Evolutionary conservation across 495 filamentous ascomycete genomes (phyloP).

Genomic region (Neurospora terricola): DNA sequence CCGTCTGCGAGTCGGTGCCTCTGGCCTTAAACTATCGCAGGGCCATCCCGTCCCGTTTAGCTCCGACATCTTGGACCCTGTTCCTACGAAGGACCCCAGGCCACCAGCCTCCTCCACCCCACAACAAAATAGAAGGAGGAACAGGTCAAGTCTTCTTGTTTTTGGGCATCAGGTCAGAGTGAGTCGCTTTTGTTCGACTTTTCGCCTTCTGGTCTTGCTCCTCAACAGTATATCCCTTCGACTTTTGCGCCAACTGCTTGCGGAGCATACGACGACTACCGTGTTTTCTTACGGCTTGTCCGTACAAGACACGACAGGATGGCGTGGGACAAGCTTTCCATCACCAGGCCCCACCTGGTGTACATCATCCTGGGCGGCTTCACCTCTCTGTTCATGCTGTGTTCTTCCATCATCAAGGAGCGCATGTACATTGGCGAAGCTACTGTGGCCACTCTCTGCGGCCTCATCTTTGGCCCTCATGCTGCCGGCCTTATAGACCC

Average conservation of each 20-base stretch:
- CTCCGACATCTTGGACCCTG: neutral
- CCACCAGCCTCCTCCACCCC: neutral
- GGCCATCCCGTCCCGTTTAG: neutral
- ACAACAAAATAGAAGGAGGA: neutral
- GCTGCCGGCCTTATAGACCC: conserved; percentile 88
- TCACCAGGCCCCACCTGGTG: conserved; percentile 94
- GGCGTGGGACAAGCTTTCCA: conserved; percentile 86
- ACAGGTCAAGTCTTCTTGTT: neutral
- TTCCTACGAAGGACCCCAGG: neutral
- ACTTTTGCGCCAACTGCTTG: neutral
- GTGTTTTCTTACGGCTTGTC: neutral
- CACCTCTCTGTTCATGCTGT: conserved; percentile 96
- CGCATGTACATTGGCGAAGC: conserved; percentile 98
- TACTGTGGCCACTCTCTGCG: conserved; percentile 90
- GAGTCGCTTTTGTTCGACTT: neutral
- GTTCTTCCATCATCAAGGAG: conserved; percentile 96
- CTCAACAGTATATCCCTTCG: neutral
- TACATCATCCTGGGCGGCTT: conserved; percentile 98
- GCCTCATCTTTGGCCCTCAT: conserved; percentile 95
- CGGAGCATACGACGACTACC: neutral
- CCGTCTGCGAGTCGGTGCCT: neutral
- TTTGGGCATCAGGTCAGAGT: neutral
- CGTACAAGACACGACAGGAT: conserved; percentile 33
- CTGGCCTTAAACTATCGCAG: neutral
- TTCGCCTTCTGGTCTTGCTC: neutral